A percentile compares a stretch with the other conserved stretches of the same genome.
These are phyloP conservation scores for Rubia peregrina DNA, from an alignment of 305 asterid species.

Conservation along the genomic window DNA sequence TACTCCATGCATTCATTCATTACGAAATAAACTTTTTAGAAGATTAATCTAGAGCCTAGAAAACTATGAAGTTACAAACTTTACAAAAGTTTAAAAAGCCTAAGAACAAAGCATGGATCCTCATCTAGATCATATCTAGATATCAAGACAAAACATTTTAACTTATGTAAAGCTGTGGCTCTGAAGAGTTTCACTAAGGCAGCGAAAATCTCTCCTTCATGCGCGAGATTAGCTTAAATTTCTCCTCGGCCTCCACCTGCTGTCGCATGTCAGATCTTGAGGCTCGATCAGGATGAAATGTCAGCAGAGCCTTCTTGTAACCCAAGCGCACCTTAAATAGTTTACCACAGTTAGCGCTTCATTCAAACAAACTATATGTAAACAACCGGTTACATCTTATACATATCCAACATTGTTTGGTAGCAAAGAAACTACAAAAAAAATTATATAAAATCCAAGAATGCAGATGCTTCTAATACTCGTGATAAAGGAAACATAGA, in stretches of 20 bases:
- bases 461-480: neutral
- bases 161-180: neutral
- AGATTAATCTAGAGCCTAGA: slow-evolving; percentile 1
- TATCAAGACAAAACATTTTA: neutral
- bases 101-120: slow-evolving; percentile 1
- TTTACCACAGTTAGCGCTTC: neutral
- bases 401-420: neutral
- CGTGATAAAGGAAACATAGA: neutral
- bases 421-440: too few relatives aligned
- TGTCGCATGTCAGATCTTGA: slow-evolving; percentile 50
- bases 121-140: neutral
- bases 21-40: neutral
- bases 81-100: slow-evolving; percentile 5
- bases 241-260: slow-evolving; percentile 96
- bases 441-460: neutral
- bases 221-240: slow-evolving; percentile 78
- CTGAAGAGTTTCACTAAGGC: neutral
- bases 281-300: slow-evolving; percentile 95
- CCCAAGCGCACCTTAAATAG: slow-evolving; percentile 70
- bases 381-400: neutral
- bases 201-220: slow-evolving; percentile 60
- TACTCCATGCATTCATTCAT: neutral
- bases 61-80: neutral
- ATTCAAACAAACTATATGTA: neutral
- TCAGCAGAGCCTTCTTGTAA: slow-evolving; percentile 69